Evolutionary conservation across 148 eudicot genomes (phyloP).

Genomic region (Beta vulgaris): DNA sequence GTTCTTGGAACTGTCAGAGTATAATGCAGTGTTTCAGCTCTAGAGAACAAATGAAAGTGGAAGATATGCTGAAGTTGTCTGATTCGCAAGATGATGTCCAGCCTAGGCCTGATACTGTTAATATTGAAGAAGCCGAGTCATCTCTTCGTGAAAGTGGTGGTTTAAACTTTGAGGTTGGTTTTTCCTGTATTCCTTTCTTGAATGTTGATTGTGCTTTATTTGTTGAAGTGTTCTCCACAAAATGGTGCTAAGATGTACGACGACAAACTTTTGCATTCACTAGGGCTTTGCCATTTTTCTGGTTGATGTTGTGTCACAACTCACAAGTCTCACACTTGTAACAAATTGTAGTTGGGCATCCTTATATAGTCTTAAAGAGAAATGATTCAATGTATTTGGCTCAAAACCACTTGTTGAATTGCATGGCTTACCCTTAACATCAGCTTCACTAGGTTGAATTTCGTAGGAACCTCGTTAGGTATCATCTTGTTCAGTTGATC

Average conservation of each 20-base stretch:
- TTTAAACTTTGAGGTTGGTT: conserved; percentile 77
- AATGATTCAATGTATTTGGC: not conserved
- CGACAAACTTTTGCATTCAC: not conserved
- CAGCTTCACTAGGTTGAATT: not conserved
- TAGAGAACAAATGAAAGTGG: conserved; percentile 46
- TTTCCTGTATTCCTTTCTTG: conserved; percentile 4
- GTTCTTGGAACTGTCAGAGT: conserved; percentile 29
- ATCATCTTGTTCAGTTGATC: conserved; percentile 1
- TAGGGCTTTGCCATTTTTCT: not conserved
- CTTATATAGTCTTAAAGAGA: too few species aligned
- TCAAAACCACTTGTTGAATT: not conserved
- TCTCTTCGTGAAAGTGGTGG: conserved; percentile 82
- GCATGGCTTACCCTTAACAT: not conserved
- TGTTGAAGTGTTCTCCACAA: not conserved
- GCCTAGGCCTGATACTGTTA: conserved; percentile 51
- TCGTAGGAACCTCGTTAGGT: not conserved
- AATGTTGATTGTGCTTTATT: conserved; percentile 10
- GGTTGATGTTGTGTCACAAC: not conserved
- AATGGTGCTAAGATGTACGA: not conserved
- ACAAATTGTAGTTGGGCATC: not conserved
- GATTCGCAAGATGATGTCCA: conserved; percentile 48
- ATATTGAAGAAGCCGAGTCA: conserved; percentile 91
- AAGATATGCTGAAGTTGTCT: conserved; percentile 47
- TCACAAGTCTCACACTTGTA: not conserved
- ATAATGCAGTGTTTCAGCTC: conserved; percentile 72